Evolutionary conservation across 352 stramenopile species (phyloP), one percentile per base, ranked within the genome.

Genomic region (Elongisporangium undulatum): DNA sequence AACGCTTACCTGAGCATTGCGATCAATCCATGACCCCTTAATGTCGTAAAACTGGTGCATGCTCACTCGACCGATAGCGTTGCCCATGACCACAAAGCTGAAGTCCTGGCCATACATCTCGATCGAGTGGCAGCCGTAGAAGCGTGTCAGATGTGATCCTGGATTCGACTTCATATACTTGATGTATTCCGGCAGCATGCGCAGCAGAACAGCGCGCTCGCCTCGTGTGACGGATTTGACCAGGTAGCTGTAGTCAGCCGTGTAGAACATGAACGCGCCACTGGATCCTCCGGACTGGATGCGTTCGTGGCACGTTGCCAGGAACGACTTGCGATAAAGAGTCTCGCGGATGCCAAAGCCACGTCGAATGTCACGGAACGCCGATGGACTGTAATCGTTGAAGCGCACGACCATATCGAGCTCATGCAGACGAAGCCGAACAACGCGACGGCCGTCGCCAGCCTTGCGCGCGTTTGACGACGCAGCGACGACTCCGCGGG

Each of bases 181-280:
- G 49, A 93, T 83, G 54, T 97, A 97, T 12, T 64, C 68, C 2
- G 87, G 85, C 13, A 97, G 72, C 79, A 97, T 94, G 20, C 78
- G 67, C 45, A 96, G 61, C 49, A 97, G 62, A 54, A 93, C 79
- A 23, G 71, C 72, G n/a, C 85, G 82, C 63, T 97, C 90, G 20
- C 68, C 80, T 22, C 66, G 77, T 51, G 79, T 94, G 38, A 95
- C 87, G 1, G 87, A 93, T 61, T 97, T 97, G 53, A 96, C 87
- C 48, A 97, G 66, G 54, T 90, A 96, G 3, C 80, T 66, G 49
- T 94, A 93, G 57, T 96, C 87, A 5, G 85, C 82, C 8, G 86
- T 95, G 66, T 91, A 96, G 64, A 97, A 97, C 81, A 97, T 94
- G 65, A 97, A 97, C 26, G 80, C 89, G 19, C 85, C 89, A 52